Base-by-base conservation (phyloP, 768 basidiomycete species). In the Mycena pura region DNA sequence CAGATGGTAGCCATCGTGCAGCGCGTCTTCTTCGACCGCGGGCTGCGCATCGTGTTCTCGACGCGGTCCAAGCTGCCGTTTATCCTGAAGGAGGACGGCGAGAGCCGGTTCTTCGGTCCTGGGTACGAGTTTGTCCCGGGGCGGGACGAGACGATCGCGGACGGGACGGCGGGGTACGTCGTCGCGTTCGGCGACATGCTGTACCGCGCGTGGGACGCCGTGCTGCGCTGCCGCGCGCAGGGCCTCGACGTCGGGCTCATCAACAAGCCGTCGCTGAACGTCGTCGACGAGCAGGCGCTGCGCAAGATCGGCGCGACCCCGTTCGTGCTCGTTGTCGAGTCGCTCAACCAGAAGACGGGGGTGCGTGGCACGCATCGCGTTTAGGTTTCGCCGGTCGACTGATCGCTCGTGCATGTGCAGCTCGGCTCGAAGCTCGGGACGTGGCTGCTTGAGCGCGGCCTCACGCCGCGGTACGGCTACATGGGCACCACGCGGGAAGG, bases 11-110 rank as follows among this genome's bases (percentile, higher is more conserved):
- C 90, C 31, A 76, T 93, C 69, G 80, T 95, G 68, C 76, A 89
- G 65, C 81, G 82, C 19, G 90, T 94, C 27, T 93, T 95, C 81
- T 94, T 93, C 75, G 84, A 93, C 60, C 84, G 84, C 39, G 93
- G 93, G 21, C 40, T 95, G 14, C 89, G 93, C 58, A 94, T 95
- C 74, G 77, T 95, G 68, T 95, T 95, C 77, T 94, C 92, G 6
- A 95, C 93, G 5, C 90, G 93, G 39, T 86, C 93, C 29, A 95
- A 95, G 75, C 90, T 95, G 4, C 93, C 93, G 25, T 93, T 85
- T 77, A 89, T 95, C 72, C 84, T 94, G 62, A 83, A 89, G 69
- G 87, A 87, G 68, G 87, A 93, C 67, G 88, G 92, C 11, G 74
- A 83, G 67, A 80, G 83, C 39, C 83, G 78, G 57, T 87, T 82